phyloP scores from a whole-genome alignment of 371 early-diverging fungal species.

The Smittium culicis region DNA sequence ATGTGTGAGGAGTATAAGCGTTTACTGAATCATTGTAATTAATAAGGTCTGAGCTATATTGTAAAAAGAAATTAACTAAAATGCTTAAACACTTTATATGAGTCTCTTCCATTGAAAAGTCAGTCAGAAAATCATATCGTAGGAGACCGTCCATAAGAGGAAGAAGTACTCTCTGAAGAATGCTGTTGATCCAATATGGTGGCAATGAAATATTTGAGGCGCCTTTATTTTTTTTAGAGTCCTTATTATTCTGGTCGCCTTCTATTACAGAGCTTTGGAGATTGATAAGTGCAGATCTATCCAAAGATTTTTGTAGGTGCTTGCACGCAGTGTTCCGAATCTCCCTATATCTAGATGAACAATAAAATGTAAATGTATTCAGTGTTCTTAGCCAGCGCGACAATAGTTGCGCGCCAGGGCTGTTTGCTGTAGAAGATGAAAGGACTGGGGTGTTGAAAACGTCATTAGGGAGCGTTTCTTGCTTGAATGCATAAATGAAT shows the following conservation, averaged over 20 bases:
- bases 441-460: not conserved
- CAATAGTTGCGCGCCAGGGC: not conserved
- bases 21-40: not conserved
- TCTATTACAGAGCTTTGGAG: not conserved
- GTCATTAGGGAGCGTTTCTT: not conserved
- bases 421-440: constrained; percentile 1
- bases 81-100: constrained; percentile 29
- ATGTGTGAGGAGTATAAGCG: not conserved
- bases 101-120: constrained; percentile 31
- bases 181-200: constrained; percentile 16
- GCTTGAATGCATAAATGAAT: not conserved
- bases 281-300: not conserved
- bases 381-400: constrained; percentile 2
- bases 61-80: constrained; percentile 30
- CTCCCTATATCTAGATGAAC: not conserved
- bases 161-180: constrained; percentile 44
- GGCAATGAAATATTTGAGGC: not conserved
- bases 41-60: constrained; percentile 19
- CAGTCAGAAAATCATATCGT: constrained; percentile 36
- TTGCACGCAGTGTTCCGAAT: not conserved
- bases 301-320: constrained; percentile 4
- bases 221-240: not conserved
- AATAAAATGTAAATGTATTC: not conserved
- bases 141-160: constrained; percentile 45
- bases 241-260: not conserved